Conservation (phyloP, 208 protist genomes). For the Balamuthia mandrillaris region DNA sequence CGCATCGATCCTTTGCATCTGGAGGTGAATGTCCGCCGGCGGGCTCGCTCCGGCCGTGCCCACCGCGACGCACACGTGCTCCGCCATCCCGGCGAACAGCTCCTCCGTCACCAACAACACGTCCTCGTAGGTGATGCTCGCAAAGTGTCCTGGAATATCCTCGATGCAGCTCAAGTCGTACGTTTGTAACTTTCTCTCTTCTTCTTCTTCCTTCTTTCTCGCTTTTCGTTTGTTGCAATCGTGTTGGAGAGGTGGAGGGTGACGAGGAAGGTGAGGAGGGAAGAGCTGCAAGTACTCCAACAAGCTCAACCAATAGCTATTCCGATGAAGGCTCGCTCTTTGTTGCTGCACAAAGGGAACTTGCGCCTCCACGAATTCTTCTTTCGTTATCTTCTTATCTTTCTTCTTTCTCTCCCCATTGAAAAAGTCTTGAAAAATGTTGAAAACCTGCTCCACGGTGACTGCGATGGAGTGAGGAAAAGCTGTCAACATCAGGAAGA, state of each 20-base stretch:
- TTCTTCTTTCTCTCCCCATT: not conserved
- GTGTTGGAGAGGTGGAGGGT: too few species aligned
- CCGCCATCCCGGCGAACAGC: constrained; percentile 11
- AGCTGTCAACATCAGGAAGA: not conserved
- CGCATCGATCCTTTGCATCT: constrained; percentile 1
- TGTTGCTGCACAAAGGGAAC: not conserved
- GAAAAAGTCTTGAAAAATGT: constrained; percentile 1
- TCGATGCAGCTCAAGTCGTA: too few species aligned
- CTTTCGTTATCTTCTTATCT: constrained; percentile 15
- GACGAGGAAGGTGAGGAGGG: not conserved
- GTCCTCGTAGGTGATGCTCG: too few species aligned
- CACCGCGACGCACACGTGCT: constrained; percentile 4
- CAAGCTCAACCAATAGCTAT: constrained; percentile 30
- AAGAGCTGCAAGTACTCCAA: constrained; percentile 35
- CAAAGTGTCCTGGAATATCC: too few species aligned
- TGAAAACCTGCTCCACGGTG: not conserved
- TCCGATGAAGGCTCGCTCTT: not conserved
- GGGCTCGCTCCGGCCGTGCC: not conserved
- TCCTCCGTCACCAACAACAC: not conserved
- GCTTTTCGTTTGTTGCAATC: too few species aligned
- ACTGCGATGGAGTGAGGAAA: constrained; percentile 4
- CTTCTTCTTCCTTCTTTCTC: too few species aligned
- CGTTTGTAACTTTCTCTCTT: too few species aligned
- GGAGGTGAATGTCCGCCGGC: not conserved
- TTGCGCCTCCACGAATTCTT: constrained; percentile 21